Evolutionary conservation across 75 land plant genomes (phyloP).

Genomic region (Cupressus sempervirens): DNA sequence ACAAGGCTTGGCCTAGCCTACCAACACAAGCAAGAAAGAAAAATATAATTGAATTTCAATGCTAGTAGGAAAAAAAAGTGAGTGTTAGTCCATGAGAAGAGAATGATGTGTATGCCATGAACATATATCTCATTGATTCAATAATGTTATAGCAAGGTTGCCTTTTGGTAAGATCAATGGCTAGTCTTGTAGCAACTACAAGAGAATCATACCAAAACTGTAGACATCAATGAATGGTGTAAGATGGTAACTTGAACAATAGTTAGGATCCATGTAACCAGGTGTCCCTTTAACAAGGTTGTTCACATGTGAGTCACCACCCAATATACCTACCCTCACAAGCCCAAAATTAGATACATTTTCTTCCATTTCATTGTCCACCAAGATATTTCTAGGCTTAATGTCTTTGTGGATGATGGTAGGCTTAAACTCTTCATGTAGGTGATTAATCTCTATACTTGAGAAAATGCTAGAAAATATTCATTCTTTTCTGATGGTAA

Average conservation of each 20-base stretch:
- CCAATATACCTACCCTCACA: conserved; percentile 28
- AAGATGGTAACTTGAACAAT: conserved; percentile 32
- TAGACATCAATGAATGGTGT: conserved; percentile 50
- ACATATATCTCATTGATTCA: no score
- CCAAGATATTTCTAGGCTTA: conserved; percentile 53
- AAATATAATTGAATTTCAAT: no score
- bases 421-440: conserved; percentile 41
- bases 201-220: conserved; percentile 40
- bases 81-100: no score
- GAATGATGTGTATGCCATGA: no score
- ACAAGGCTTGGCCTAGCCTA: conserved; percentile 39
- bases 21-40: no score
- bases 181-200: conserved; percentile 54
- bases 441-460: conserved; percentile 32
- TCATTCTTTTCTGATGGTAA: no score
- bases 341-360: conserved; percentile 54
- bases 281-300: conserved; percentile 13
- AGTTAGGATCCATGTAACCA: no score
- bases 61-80: no score
- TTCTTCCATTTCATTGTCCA: conserved; percentile 36
- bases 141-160: no score
- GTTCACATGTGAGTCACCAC: conserved; percentile 32
- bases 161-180: conserved; percentile 26
- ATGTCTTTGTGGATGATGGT: conserved; percentile 58
- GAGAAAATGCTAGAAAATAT: background rate